Evolutionary conservation across 2,329 filamentous ascomycete genomes (phyloP), one percentile per base, ranked within the genome.

Genomic region (Colletotrichum eleusines): DNA sequence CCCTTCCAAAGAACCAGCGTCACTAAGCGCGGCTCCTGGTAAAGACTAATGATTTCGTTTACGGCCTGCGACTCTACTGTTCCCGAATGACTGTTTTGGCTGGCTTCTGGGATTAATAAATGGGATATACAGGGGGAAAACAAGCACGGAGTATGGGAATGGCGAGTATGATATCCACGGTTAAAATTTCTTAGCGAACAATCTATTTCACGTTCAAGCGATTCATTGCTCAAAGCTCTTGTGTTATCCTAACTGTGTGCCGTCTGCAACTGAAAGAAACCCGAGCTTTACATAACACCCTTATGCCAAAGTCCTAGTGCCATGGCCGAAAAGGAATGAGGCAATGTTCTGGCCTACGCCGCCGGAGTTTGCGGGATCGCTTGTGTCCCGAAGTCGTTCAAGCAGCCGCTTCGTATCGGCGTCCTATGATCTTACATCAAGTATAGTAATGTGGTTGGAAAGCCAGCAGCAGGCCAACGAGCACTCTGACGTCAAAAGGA

Each of bases 1-100:
- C 88, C 0, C 78, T 90, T 73, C 88, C 88, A 0, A 86, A 82
- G 76, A 85, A 84, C 2, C 85, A 88, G 35, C 69, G 66, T 20
- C 69, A 65, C 18, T 72, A 50, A 28, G 23, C 11, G 33, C 20
- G 23, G 26, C 14, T n/a, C 7, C 18, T 23, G 16, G n/a, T 18
- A 14, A 11, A 16, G 7, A 20, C 18, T 40, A 12, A 69, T 46
- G 57, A 57, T 31, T 23, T 31, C 50, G 16, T 26, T 31, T 55
- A 53, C 35, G 33, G 51, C n/a, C 46, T 23, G 42, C 20, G 5
- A 44, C n/a, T 55, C 11, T 44, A 44, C 28, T 44, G 20, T n/a
- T 48, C 20, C 46, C 31, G 51, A 55, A 38, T 50, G 23, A 50
- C 23, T 26, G 16, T 26, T 20, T 42, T 55, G 48, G n/a, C 42